Evolutionary conservation across 768 basidiomycete genomes (phyloP), one percentile per base, ranked within the genome.

Genomic region (Lentinula boryana): DNA sequence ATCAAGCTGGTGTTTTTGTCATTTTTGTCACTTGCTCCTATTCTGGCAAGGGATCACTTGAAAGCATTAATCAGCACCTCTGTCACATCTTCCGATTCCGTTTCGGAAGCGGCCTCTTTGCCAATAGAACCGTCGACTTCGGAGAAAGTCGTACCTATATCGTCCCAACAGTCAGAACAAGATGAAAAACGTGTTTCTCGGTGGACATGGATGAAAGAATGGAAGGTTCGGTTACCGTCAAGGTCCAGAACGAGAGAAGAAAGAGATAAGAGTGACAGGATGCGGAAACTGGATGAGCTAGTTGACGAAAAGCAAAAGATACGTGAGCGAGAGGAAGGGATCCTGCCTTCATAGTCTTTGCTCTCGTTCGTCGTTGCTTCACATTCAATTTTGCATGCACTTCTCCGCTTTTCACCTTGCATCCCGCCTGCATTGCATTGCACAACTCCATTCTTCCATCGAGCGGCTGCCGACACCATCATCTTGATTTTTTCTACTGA

Each of bases 21-120:
- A 21, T 81, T 89, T 68, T 73, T 98, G 62, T 93, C 93, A 48
- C 81, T 96, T 10, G 87, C 94, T 13, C 95, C 95, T 13, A 91
- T 96, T 56, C 76, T 96, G 4, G 88, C 86, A 21, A 84, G 89
- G 31, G 84, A 60, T 18, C 31, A 31, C 27, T 35, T 60, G 33
- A 60, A 60, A 13, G 49, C 58, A 23, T 49, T 60, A 33, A 60
- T 60, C n/a, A 40, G 49, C 58, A 33, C 35, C 15, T 46, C 44
- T 27, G 52, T n/a, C 21, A 56, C 55, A 21, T 18, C 23, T 21
- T 40, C 55, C 36, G 40, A 18, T 27, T 27, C 55, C 35, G 43
- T 41, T 44, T 36, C 44, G 36, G 35, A 7, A 18, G n/a, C 44
- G 36, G 57, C 10, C 27, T n/a, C 27, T 9, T 7, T 18, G 15